Base-by-base conservation (phyloP, 106 monocot species). In the Dendrobium huoshanense region DNA sequence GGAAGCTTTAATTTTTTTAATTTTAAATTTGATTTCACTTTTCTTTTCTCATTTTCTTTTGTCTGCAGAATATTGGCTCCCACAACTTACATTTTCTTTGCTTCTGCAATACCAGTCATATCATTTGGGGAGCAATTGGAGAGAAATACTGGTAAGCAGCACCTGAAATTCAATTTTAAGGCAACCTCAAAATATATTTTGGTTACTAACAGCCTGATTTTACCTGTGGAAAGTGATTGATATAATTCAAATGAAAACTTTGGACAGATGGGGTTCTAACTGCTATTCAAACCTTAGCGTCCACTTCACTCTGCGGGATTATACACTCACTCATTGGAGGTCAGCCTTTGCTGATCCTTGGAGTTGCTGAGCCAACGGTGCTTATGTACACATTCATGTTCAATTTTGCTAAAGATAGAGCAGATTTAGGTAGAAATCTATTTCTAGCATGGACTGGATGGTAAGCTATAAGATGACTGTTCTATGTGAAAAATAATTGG, bases 91-190 rank as follows among this genome's bases (percentile, higher is more conserved):
- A 95, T 95, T 55, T 95, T 95, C 78, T 95, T 95, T 27, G 95
- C 95, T 31, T 95, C 95, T 5, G 95, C 95, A 42, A 90, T 95
- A 29, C 95, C 95, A 0, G 95, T 95, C n/a, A 92, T 95, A 51
- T 90, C 95, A 44, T 95, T 95, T 78, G 95, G 95, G 13, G 95
- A 95, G 61, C 95, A 95, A 37, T 77, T 95, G 75, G 90, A 90
- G 73, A 87, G 95, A 80, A 85, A 84, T 44, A 95, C 95, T 64
- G 95, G 95, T 95, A 78, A 51, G 51, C 51, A 13, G 51, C 51
- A 51, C 15, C 48, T 13, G 51, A 51, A 51, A 15, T 51, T 51
- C 51, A 51, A 13, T 15, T 13, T 13, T 13, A 51, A 13, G 13
- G 13, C 51, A 51, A 15, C 15, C 51, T 51, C 37, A 72, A 40